These are phyloP conservation scores for Hyparrhenia diplandra DNA, from an alignment of 176 grass and related monocot species.

Conservation along the genomic window DNA sequence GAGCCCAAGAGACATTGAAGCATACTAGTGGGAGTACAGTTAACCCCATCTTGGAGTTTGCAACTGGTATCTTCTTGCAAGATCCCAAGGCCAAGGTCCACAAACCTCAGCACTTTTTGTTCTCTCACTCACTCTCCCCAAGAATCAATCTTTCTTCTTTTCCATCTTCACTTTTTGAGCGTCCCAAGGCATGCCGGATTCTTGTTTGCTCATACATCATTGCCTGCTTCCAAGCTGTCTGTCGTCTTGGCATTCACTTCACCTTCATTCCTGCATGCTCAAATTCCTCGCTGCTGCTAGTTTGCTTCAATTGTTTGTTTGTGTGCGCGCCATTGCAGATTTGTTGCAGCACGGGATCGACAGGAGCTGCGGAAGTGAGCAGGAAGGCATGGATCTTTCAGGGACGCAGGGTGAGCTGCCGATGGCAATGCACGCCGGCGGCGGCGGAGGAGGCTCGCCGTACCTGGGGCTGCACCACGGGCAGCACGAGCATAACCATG, in stretches of 20 bases:
- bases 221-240: slow-evolving; percentile 18
- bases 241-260: slow-evolving; percentile 25
- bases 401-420: slow-evolving; percentile 75
- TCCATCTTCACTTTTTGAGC: neutral
- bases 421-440: slow-evolving; percentile 70
- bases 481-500: slow-evolving; percentile 37
- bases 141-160: neutral
- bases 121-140: slow-evolving; percentile 14
- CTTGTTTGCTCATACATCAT: slow-evolving; percentile 25
- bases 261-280: too few relatives aligned
- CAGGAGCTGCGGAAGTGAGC: neutral
- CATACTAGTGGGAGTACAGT: neutral
- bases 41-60: slow-evolving; percentile 28
- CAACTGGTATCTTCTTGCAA: slow-evolving; percentile 33
- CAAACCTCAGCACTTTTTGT: slow-evolving; percentile 27
- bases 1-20: slow-evolving; percentile 9
- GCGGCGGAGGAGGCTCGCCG: slow-evolving; percentile 28
- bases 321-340: slow-evolving; percentile 26
- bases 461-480: slow-evolving; percentile 49
- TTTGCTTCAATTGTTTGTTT: slow-evolving; percentile 6
- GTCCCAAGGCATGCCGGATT: slow-evolving; percentile 24
- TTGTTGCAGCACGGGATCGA: slow-evolving; percentile 4
- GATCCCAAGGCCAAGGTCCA: slow-evolving; percentile 29
- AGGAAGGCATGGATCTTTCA: slow-evolving; percentile 68
- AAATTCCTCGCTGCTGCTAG: neutral